These are phyloP conservation scores for Trypanosoma theileri DNA, from an alignment of 208 protist genomes.

Conservation along the genomic window DNA sequence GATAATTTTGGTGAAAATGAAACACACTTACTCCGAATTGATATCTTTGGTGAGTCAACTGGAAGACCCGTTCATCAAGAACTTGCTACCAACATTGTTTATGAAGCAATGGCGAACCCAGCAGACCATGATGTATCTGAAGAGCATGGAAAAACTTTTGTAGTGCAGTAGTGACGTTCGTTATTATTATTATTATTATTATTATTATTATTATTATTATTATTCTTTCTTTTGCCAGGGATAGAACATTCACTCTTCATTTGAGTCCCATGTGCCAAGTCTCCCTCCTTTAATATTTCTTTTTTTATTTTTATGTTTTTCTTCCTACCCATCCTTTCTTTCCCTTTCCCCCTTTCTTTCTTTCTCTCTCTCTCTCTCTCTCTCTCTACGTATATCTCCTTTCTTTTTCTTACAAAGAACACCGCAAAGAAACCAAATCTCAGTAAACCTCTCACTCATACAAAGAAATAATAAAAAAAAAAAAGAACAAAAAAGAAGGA, in stretches of 20 bases:
- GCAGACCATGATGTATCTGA: conserved; percentile 71
- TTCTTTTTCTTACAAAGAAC: conserved; percentile 14
- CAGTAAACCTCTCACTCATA: neutral
- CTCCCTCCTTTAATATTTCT: conserved; percentile 11
- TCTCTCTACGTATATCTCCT: conserved; percentile 6
- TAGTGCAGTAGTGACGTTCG: conserved; percentile 9
- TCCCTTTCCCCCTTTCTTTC: conserved; percentile 9
- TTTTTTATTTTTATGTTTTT: conserved; percentile 6
- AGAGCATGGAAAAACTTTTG: conserved; percentile 37
- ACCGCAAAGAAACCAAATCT: neutral
- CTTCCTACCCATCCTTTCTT: neutral
- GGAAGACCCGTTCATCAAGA: conserved; percentile 58
- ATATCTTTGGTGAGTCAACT: conserved; percentile 78
- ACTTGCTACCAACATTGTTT: conserved; percentile 84
- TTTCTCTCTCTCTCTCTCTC: conserved; percentile 9
- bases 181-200: neutral
- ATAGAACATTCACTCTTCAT: too few species aligned
- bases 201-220: conserved; percentile 8
- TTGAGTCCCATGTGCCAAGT: neutral
- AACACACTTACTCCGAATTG: conserved; percentile 79
- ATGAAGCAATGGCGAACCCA: conserved; percentile 80
- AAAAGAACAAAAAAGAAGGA: conserved; percentile 8
- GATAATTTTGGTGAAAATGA: conserved; percentile 73
- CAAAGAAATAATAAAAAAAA: conserved; percentile 15
- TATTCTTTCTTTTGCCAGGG: neutral